These are phyloP conservation scores for Bruguiera gymnorhiza DNA, from an alignment of 345 rosid species.

Conservation along the genomic window DNA sequence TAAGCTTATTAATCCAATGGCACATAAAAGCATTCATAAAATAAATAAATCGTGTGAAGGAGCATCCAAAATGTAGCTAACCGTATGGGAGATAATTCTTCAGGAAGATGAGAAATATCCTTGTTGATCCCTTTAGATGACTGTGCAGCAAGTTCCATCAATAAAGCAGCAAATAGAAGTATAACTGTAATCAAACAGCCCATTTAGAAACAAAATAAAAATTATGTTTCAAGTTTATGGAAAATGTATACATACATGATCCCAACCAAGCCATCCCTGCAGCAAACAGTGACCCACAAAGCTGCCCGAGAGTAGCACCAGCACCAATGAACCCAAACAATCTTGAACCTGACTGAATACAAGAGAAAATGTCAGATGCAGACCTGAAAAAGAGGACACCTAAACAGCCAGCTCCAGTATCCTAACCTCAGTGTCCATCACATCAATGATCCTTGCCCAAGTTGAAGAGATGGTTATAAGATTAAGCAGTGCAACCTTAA, in stretches of 20 bases:
- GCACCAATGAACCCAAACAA: slow-evolving; percentile 96
- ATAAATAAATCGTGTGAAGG: slow-evolving; percentile 3
- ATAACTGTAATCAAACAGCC: slow-evolving; percentile 47
- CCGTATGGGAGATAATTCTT: slow-evolving; percentile 72
- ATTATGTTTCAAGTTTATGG: slow-evolving; percentile 4
- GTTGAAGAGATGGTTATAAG: slow-evolving; percentile 90
- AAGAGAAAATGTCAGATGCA: slow-evolving; percentile 29
- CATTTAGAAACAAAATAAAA: slow-evolving; percentile 16
- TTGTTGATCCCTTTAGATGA: slow-evolving; percentile 71
- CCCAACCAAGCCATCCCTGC: slow-evolving; percentile 86
- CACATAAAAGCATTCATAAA: not conserved
- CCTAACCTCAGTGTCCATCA: slow-evolving; percentile 87
- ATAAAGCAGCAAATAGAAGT: slow-evolving; percentile 75
- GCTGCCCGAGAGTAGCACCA: slow-evolving; percentile 96
- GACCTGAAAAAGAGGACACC: slow-evolving; percentile 10
- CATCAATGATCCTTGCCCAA: slow-evolving; percentile 93
- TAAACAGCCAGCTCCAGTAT: slow-evolving; percentile 3
- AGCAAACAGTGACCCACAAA: slow-evolving; percentile 88
- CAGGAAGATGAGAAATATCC: slow-evolving; percentile 48
- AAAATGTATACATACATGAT: slow-evolving; percentile 53
- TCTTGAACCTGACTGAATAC: slow-evolving; percentile 92
- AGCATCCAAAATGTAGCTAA: slow-evolving; percentile 22
- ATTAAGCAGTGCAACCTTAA: slow-evolving; percentile 82
- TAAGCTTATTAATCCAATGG: too few relatives aligned
- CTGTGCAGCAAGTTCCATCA: slow-evolving; percentile 92